Evolutionary conservation across 2,329 filamentous ascomycete species (phyloP).

Genomic region (Parasarocladium wereldwijsianum): DNA sequence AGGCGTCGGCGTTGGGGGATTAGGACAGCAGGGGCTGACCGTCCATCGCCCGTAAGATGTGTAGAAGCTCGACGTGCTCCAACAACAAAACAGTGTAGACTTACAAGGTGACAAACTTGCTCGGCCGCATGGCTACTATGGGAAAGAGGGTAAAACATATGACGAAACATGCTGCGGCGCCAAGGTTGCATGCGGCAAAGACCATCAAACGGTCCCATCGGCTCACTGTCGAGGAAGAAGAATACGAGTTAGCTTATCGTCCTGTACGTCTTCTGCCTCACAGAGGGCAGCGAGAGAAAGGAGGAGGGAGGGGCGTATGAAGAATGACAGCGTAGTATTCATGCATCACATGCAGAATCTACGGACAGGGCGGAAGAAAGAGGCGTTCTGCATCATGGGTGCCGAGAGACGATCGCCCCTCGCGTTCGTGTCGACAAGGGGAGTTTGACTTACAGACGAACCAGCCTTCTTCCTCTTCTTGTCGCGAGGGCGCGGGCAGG

Average conservation of each 20-base stretch:
- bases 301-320: conserved; percentile 13
- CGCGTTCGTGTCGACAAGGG: too few relatives aligned
- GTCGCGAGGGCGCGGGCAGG: conserved; percentile 65
- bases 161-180: conserved; percentile 81
- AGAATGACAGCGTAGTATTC: conserved; percentile 25
- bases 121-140: conserved; percentile 61
- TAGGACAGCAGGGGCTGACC: too few relatives aligned
- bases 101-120: conserved; percentile 96
- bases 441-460: conserved; percentile 67
- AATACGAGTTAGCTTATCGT: conserved; percentile 16
- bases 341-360: conserved; percentile 25
- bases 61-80: background rate
- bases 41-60: too few relatives aligned
- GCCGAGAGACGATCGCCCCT: too few relatives aligned
- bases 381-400: too few relatives aligned
- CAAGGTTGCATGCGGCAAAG: conserved; percentile 82
- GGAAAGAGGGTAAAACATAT: conserved; percentile 86
- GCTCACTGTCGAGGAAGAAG: conserved; percentile 51
- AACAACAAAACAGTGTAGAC: conserved; percentile 28
- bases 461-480: conserved; percentile 92
- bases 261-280: background rate
- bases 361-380: conserved; percentile 13
- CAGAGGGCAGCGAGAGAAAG: conserved; percentile 8
- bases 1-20: background rate
- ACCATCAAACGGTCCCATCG: conserved; percentile 92